These are phyloP conservation scores for Ajuga reptans DNA, from an alignment of 305 asterid species.

Conservation along the genomic window DNA sequence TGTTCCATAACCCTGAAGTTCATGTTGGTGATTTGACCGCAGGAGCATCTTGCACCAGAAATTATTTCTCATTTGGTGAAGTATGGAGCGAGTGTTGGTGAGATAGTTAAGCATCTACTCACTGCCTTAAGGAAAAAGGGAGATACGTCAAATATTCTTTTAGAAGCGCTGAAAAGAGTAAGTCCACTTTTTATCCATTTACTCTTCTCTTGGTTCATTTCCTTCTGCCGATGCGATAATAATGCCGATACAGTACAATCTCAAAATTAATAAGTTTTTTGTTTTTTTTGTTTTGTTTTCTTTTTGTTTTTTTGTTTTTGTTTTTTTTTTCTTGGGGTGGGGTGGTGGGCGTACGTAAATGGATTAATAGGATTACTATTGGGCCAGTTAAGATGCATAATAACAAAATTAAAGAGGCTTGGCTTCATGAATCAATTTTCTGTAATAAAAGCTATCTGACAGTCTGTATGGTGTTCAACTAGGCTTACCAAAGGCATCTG, in stretches of 20 bases:
- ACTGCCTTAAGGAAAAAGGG: slow-evolving; percentile 64
- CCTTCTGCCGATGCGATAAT: background rate
- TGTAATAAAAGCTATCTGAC: slow-evolving; percentile 15
- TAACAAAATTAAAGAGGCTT: background rate
- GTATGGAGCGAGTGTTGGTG: slow-evolving; percentile 59
- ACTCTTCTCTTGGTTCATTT: background rate
- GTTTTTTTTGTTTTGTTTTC: background rate
- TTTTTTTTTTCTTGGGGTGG: background rate
- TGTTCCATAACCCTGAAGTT: slow-evolving; percentile 11
- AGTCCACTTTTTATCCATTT: slow-evolving; percentile 6
- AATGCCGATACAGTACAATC: background rate
- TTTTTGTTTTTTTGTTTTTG: background rate
- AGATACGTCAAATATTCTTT: slow-evolving; percentile 47
- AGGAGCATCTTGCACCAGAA: slow-evolving; percentile 82
- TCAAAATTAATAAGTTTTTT: background rate
- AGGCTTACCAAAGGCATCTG: slow-evolving; percentile 67
- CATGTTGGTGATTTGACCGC: slow-evolving; percentile 26
- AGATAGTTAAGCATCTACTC: slow-evolving; percentile 78
- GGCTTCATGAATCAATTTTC: background rate
- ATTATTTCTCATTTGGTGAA: slow-evolving; percentile 60
- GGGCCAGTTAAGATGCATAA: background rate
- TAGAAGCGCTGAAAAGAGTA: slow-evolving; percentile 75
- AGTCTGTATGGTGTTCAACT: slow-evolving; percentile 19
- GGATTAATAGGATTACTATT: background rate
- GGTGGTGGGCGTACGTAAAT: background rate